These are phyloP conservation scores for Penicillium taxi DNA, from an alignment of 495 filamentous ascomycete genomes.

Conservation along the genomic window DNA sequence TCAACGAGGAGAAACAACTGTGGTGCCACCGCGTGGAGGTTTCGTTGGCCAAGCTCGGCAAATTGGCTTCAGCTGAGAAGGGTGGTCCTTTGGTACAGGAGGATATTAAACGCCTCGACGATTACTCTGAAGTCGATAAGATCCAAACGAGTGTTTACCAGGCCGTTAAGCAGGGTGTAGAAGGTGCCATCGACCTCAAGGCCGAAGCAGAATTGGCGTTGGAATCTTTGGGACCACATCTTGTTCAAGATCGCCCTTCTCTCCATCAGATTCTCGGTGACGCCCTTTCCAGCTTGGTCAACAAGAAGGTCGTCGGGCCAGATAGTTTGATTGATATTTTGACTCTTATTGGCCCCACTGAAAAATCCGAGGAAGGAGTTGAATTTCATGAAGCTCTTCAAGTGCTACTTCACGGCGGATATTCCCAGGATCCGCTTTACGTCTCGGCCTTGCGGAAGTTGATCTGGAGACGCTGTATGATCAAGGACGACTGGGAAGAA, in stretches of 20 bases:
- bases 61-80: constrained; percentile 51
- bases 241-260: constrained; percentile 52
- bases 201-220: constrained; percentile 69
- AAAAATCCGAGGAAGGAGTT: constrained; percentile 25
- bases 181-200: constrained; percentile 64
- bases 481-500: constrained; percentile 67
- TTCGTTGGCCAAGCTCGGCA: constrained; percentile 75
- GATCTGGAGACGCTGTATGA: constrained; percentile 76
- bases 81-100: constrained; percentile 21
- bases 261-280: constrained; percentile 57
- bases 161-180: constrained; percentile 48
- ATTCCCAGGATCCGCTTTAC: constrained; percentile 43
- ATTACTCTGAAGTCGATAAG: constrained; percentile 53
- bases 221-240: constrained; percentile 52
- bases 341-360: constrained; percentile 53
- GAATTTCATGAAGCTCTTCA: constrained; percentile 68
- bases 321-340: constrained; percentile 72
- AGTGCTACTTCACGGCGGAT: constrained; percentile 50
- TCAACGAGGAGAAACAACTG: constrained; percentile 59
- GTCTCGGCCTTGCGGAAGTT: constrained; percentile 53
- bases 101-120: constrained; percentile 44
- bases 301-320: constrained; percentile 56
- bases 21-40: constrained; percentile 89
- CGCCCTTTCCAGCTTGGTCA: constrained; percentile 56
- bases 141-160: constrained; percentile 70